These are phyloP conservation scores for Fusarium albidum DNA, from an alignment of 2,329 filamentous ascomycete species.

Conservation along the genomic window DNA sequence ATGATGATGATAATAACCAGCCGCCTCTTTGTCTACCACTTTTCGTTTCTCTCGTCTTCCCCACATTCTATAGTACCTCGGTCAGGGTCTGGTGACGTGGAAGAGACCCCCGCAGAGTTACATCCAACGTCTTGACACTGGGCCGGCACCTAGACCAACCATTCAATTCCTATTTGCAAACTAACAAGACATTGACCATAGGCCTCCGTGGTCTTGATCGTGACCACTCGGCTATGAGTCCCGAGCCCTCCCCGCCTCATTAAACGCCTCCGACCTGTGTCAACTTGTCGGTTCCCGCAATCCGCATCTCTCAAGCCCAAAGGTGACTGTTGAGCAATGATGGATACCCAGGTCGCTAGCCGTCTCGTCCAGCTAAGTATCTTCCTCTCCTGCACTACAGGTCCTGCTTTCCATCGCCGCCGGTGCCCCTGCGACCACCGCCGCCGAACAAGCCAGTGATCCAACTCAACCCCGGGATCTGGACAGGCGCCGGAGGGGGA, in stretches of 20 bases:
- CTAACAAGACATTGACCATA: background rate
- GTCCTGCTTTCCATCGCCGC: slow-evolving; percentile 29
- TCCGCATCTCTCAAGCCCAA: too few species aligned
- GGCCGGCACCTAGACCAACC: slow-evolving; percentile 6
- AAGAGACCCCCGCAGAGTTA: background rate
- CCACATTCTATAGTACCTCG: too few species aligned
- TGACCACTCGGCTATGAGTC: too few species aligned
- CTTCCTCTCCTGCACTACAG: slow-evolving; percentile 10
- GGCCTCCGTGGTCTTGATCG: too few species aligned
- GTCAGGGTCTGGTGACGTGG: background rate
- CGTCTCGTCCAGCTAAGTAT: too few species aligned
- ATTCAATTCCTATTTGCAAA: slow-evolving; percentile 23
- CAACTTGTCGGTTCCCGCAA: too few species aligned
- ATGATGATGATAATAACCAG: too few species aligned
- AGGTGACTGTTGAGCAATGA: too few species aligned
- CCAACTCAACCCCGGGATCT: slow-evolving; percentile 51
- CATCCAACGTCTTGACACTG: too few species aligned
- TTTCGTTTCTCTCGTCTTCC: slow-evolving; percentile 18
- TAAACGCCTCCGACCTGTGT: background rate
- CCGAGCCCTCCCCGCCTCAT: background rate
- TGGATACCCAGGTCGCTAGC: too few species aligned
- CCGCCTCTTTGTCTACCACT: slow-evolving; percentile 3
- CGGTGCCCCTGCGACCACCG: slow-evolving; percentile 1
- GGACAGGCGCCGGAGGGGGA: slow-evolving; percentile 52
- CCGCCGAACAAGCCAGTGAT: slow-evolving; percentile 42